A percentile compares a stretch with the other conserved stretches of the same genome.
phyloP scores from a whole-genome alignment of 768 basidiomycete genomes.

The Gelatoporia subvermispora region DNA sequence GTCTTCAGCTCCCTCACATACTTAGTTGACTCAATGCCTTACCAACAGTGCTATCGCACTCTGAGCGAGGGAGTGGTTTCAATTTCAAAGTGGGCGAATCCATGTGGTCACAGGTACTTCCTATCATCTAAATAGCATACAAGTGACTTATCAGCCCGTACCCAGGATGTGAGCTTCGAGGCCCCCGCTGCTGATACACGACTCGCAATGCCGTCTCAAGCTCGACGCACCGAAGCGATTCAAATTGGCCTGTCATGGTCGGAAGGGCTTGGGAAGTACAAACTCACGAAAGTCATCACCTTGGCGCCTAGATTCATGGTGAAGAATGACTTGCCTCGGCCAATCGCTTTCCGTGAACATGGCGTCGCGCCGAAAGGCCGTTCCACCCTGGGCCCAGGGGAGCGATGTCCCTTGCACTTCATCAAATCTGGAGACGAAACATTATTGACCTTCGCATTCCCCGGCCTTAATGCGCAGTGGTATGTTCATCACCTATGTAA shows the following conservation, averaged over 20 bases:
- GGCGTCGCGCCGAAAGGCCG: slow-evolving; percentile 62
- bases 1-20: slow-evolving; percentile 24
- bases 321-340: slow-evolving; percentile 68
- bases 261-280: slow-evolving; percentile 96
- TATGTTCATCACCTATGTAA: slow-evolving; percentile 27
- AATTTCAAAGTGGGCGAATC: slow-evolving; percentile 78
- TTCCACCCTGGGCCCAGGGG: slow-evolving; percentile 58
- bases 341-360: slow-evolving; percentile 82
- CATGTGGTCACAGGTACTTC: slow-evolving; percentile 67
- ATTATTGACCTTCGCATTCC: slow-evolving; percentile 77
- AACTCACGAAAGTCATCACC: slow-evolving; percentile 90
- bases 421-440: slow-evolving; percentile 65
- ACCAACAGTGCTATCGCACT: slow-evolving; percentile 76
- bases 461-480: slow-evolving; percentile 85
- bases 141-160: not conserved
- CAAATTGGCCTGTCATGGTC: slow-evolving; percentile 88
- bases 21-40: slow-evolving; percentile 1
- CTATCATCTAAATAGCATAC: not conserved
- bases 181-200: slow-evolving; percentile 89
- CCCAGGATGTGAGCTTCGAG: slow-evolving; percentile 80
- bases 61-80: slow-evolving; percentile 79
- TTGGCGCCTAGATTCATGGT: slow-evolving; percentile 87
- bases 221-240: slow-evolving; percentile 59
- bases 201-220: slow-evolving; percentile 61
- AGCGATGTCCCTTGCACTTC: slow-evolving; percentile 62